Base-by-base conservation (phyloP, 73 alveolate genomes). In the Halteria grandinella region DNA sequence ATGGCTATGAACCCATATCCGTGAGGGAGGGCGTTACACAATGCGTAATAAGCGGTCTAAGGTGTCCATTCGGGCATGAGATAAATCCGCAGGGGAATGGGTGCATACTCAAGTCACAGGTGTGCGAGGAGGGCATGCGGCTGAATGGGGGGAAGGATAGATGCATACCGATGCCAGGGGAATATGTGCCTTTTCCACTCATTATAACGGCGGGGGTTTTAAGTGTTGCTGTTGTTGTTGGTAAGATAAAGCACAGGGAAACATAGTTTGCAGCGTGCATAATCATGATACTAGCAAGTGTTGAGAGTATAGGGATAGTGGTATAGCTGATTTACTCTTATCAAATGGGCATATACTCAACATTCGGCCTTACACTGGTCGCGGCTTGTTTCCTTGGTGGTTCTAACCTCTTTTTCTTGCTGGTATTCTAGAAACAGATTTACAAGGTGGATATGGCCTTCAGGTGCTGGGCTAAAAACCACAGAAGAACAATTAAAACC, bases 151-250 rank as follows among this genome's bases (percentile, higher is more conserved):
- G 60, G 15, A 72, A 50, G 44, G 75, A 64, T 43, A 72, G 59
- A 58, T 82, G 91, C 33, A 72, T 82, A 15, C 91, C 91, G 14
- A 82, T 7, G 6, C 86, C 86, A 20, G 85, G 79, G 27, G 57
- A 55, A 1, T 28, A 27, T 55, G 86, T 58, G 0, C 86, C 86
- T 0, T 82, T 82, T 66, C 91, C 91, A 7, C 45, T 82, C 36
- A 4, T 53, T 15, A 11, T 82, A 1, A 12, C 59, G 29, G 24
- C 47, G 0, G 3, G 43, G 10, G 17, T 29, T 36, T 45, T 72
- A 12, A 10, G 47, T 6, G 1, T 82, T 0, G 29, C 72, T 0
- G 83, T 58, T 20, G 12, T 71, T 0, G 20, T 70, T 36, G 45
- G 78, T 33, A 33, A 47, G 55, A 23, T 39, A 37, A 72, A 71